These are phyloP conservation scores for Fragilaria radians DNA, from an alignment of 108 stramenopile genomes.

Conservation along the genomic window DNA sequence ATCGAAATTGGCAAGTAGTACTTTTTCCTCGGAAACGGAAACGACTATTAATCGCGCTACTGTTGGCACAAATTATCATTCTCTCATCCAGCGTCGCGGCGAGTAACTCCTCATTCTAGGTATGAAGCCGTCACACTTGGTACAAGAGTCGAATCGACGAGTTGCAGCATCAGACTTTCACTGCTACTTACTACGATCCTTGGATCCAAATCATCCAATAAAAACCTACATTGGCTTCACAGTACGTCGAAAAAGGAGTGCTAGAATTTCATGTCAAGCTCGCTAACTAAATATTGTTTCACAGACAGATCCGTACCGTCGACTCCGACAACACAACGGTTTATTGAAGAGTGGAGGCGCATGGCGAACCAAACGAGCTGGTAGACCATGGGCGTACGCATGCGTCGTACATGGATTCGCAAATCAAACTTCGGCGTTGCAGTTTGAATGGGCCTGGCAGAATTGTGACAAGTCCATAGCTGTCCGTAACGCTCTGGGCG, in stretches of 20 bases:
- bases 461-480: constrained; percentile 42
- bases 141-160: no score
- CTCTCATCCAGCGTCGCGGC: no score
- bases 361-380: constrained; percentile 45
- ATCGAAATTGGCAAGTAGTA: no score
- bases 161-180: no score
- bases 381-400: constrained; percentile 65
- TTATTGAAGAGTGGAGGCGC: constrained; percentile 61
- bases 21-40: no score
- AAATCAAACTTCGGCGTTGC: constrained; percentile 52
- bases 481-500: constrained; percentile 45
- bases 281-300: no score
- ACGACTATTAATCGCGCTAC: no score
- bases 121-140: no score
- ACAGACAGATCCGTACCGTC: constrained; percentile 34
- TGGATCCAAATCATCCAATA: constrained; percentile 31
- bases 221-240: constrained; percentile 63
- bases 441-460: constrained; percentile 85
- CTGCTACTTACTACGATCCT: constrained; percentile 45
- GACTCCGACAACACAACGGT: constrained; percentile 74
- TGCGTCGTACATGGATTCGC: constrained; percentile 55
- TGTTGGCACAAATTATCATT: no score
- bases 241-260: constrained; percentile 16
- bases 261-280: background rate
- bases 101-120: no score